Evolutionary conservation across 2,329 filamentous ascomycete species (phyloP), one percentile per base, ranked within the genome.

Genomic region (Fusarium siculi): DNA sequence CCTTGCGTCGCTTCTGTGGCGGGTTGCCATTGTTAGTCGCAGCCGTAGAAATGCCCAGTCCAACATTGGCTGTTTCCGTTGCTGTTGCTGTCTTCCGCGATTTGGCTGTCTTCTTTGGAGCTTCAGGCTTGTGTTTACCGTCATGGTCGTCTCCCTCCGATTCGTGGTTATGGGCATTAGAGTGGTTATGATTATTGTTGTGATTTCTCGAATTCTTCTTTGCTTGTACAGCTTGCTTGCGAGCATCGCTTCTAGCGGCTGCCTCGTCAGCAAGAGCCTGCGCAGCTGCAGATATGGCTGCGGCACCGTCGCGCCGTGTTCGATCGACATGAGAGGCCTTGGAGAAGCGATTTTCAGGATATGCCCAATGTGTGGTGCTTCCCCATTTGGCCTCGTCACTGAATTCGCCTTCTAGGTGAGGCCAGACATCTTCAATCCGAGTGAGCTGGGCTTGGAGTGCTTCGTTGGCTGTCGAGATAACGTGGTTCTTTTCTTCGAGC

Each of bases 401-500:
- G 79, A 99, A 94, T 81, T 99, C 96, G 67, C 88, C 87, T 73
- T 97, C 93, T 64, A 98, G 90, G 82, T 95, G 92, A 25, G 94
- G 92, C 87, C 93, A 97, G 37, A 97, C 92, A 76, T 93, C 92
- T 80, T 97, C 93, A 79, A 98, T 91, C 58, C 97, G 93, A 67
- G 89, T 85, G 40, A 98, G 87, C 79, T 98, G 95, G 79, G 93
- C 93, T 74, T 94, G 90, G 18, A 98, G 89, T 50, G 95, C 94
- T 76, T 97, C 93, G 77, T 96, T 96, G 61, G 96, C 96, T 21
- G 96, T 97, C 42, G 93, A 93, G 63, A 98, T 93, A 76, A 99
- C 96, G 76, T 98, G 95, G 75, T 98, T 97, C 84, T 99, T 99
- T 84, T 99, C 96, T 79, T 99, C 96, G 42, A 98, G 88, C 3